These are phyloP conservation scores for Przewalskia tangutica DNA, from an alignment of 257 asterid species.

Conservation along the genomic window DNA sequence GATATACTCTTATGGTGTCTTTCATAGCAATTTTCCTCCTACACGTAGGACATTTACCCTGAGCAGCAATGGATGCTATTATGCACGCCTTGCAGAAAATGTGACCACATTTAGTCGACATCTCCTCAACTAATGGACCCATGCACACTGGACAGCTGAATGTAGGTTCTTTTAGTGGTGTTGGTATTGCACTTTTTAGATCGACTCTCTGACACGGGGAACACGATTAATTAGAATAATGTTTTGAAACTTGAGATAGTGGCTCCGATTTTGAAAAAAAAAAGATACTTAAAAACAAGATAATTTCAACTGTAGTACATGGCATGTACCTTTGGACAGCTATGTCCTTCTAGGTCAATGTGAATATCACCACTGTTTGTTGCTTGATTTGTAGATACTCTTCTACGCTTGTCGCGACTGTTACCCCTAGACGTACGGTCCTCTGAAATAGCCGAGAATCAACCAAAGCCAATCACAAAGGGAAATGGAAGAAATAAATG, in stretches of 20 bases:
- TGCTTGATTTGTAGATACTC: conserved; percentile 37
- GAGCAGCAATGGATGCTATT: conserved; percentile 1
- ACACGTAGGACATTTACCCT: conserved; percentile 22
- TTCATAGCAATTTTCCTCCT: conserved; percentile 2
- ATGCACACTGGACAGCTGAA: conserved; percentile 20
- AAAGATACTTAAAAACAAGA: not conserved
- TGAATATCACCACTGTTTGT: conserved; percentile 27
- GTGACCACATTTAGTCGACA: conserved; percentile 17
- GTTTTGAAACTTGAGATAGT: not conserved
- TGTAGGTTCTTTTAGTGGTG: not conserved
- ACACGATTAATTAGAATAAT: not conserved
- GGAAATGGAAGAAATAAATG: not conserved
- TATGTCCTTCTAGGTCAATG: conserved; percentile 50
- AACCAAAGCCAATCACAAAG: not conserved
- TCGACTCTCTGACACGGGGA: conserved; percentile 21
- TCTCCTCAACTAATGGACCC: conserved; percentile 15
- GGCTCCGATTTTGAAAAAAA: not conserved
- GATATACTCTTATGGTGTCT: conserved; percentile 19
- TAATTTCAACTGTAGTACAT: not conserved
- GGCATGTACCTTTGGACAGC: conserved; percentile 35
- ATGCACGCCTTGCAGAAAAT: not conserved
- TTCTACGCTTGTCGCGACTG: conserved; percentile 42
- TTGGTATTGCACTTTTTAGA: conserved; percentile 8
- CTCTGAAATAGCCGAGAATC: conserved; percentile 26
- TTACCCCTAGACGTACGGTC: conserved; percentile 24